A percentile compares a stretch with the other conserved stretches of the same genome.
phyloP scores from a whole-genome alignment of 2,329 filamentous ascomycete species.

The Myriosclerotinia duriaeana region DNA sequence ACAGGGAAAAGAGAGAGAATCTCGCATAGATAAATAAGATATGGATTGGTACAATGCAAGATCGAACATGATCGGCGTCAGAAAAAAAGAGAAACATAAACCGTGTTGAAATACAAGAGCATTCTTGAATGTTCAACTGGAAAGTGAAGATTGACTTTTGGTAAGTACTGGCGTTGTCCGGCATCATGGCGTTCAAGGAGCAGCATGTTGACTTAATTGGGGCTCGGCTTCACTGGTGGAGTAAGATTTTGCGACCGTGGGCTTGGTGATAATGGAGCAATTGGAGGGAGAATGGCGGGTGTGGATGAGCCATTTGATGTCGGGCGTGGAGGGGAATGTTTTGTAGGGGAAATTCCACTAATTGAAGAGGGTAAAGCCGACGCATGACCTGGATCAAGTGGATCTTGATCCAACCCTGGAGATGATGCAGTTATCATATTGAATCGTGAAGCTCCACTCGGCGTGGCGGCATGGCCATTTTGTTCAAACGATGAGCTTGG shows the following conservation, averaged over 20 bases:
- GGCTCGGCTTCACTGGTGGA: slow-evolving; percentile 56
- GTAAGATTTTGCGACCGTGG: slow-evolving; percentile 57
- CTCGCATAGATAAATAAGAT: background rate
- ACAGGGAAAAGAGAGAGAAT: background rate
- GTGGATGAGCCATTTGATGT: slow-evolving; percentile 34
- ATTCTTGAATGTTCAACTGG: background rate
- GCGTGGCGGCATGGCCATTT: slow-evolving; percentile 23
- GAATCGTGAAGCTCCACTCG: slow-evolving; percentile 19
- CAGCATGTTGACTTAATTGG: background rate
- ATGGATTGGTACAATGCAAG: slow-evolving; percentile 9
- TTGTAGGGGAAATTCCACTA: slow-evolving; percentile 48
- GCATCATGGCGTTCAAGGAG: slow-evolving; percentile 2
- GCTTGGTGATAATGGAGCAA: slow-evolving; percentile 57
- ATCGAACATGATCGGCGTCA: background rate
- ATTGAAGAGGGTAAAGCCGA: slow-evolving; percentile 40
- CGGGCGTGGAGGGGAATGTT: slow-evolving; percentile 43
- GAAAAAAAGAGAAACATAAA: background rate
- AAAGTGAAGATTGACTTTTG: background rate
- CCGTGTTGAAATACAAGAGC: background rate
- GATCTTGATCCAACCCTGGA: slow-evolving; percentile 25
- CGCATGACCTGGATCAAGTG: slow-evolving; percentile 30
- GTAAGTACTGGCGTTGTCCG: background rate
- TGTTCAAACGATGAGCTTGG: slow-evolving; percentile 26
- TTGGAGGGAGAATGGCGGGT: slow-evolving; percentile 55
- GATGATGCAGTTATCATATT: slow-evolving; percentile 23